Base-by-base conservation (phyloP, 192 early-diverging fungal genomes). In the Dissophora globulifera region DNA sequence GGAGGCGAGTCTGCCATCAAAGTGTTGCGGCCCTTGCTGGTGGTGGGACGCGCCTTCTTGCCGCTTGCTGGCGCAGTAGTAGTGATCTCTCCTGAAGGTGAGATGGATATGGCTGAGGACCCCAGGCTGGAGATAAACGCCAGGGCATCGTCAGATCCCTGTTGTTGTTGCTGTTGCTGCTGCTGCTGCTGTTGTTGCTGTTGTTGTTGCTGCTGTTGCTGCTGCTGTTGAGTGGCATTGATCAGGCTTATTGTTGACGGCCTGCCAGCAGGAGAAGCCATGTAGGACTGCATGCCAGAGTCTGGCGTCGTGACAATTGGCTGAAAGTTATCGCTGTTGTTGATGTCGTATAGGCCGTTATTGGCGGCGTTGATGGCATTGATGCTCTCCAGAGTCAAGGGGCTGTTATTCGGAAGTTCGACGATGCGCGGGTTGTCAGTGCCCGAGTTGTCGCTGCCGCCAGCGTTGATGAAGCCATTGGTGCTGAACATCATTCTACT, bases 351-450 rank as follows among this genome's bases (percentile, higher is more conserved):
- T n/a, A n/a, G n/a, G n/a, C n/a, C n/a, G n/a, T n/a, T n/a, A n/a
- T n/a, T n/a, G n/a, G n/a, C n/a, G n/a, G n/a, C n/a, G n/a, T n/a
- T n/a, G n/a, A n/a, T n/a, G n/a, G n/a, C n/a, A n/a, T n/a, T n/a
- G n/a, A n/a, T 25, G 52, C 22, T 43, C 17, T 47, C 57, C 25
- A 43, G 49, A 26, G 56, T 22, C 6, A 64, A 31, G 0, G 69
- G 55, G 27, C 69, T 64, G 41, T 33, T 58, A 49, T 25, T 53
- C 35, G 69, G 20, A 7, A 74, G 69, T 40, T 74, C 69, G 29
- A 74, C 48, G 13, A 74, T 74, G 22, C 69, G 61, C 19, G 62
- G 49, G 30, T 74, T 58, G 42, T 2, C 53, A 0, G 57, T 12
- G 40, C 27, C 25, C 17, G 57, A 32, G 11, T n/a, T 32, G 27